Evolutionary conservation across 2,329 filamentous ascomycete species (phyloP), one percentile per base, ranked within the genome.

Genomic region (Blastomyces percursus): DNA sequence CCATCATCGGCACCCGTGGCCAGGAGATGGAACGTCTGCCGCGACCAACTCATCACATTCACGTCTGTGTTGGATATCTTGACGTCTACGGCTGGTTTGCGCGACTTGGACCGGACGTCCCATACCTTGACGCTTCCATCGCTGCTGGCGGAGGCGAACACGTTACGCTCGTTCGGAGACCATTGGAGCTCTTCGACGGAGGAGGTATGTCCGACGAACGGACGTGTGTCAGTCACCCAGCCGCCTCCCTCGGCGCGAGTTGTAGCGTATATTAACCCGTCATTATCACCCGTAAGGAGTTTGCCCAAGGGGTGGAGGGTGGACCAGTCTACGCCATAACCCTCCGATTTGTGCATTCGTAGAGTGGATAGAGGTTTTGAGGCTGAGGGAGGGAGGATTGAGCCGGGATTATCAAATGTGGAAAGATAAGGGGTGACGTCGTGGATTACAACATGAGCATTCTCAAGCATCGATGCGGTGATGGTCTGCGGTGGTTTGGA

Each of bases 271-370:
- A 99, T 96, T 65, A 88, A 80, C 64, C 94, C 94, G 67, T 92
- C 83, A 72, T 92, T 91, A 76, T 99, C 94, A 66, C 94, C 94
- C 0, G 93, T 96, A 55, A 96, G 78, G 2, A 99, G 85, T 76
- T 93, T 94, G 64, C 92, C 92, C 56, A 86, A 83, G 0, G 91
- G 85, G 55, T 90, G 82, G 11, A 90, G 75, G 0, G 91, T 89
- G 32, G 92, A 96, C 94, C 94, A 99, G 77, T 96, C 94, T n/a
- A 99, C 77, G 0, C 91, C 94, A 74, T 97, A 99, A 58, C 94
- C 94, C 80, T 99, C 94, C 14, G 86, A 80, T 78, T 92, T 93
- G 83, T 99, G 94, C 69, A 93, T 91, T 69, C 89, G 85, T 69
- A 99, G 86, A 2, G 91, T 96, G 67, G 84, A 89, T 59, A 96